A percentile compares a stretch with the other conserved stretches of the same genome.
phyloP scores from a whole-genome alignment of 1,284 basidiomycete species.

The Rhodotorula sp. region DNA sequence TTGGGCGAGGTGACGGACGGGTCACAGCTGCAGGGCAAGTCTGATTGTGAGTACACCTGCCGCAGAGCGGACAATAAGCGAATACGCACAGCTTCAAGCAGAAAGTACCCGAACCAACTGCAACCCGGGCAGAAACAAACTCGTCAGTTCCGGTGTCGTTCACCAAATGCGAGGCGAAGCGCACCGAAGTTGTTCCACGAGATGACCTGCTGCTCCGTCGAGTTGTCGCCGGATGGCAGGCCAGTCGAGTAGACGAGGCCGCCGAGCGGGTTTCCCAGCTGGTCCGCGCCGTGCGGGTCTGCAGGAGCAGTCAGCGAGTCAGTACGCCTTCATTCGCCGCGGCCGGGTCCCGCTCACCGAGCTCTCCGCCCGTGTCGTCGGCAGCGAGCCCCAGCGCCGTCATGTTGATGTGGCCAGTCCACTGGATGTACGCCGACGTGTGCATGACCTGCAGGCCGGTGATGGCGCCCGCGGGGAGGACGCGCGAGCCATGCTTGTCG shows the following conservation, averaged over 20 bases:
- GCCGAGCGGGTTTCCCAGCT: conserved; percentile 38
- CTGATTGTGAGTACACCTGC: neutral
- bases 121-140: conserved; percentile 42
- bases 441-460: conserved; percentile 65
- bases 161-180: neutral
- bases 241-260: conserved; percentile 42
- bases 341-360: neutral
- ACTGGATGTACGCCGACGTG: conserved; percentile 65
- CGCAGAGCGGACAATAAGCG: neutral
- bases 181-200: conserved; percentile 56
- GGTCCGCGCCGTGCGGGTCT: conserved; percentile 40
- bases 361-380: conserved; percentile 62
- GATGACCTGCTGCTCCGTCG: conserved; percentile 12
- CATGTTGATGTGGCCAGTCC: conserved; percentile 65
- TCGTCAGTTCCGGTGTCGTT: too few relatives aligned
- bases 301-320: neutral
- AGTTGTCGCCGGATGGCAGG: conserved; percentile 50
- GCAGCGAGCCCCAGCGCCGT: conserved; percentile 57
- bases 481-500: conserved; percentile 64
- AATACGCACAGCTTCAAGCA: conserved; percentile 61
- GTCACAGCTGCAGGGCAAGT: conserved; percentile 48
- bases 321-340: too few relatives aligned
- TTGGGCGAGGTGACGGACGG: conserved; percentile 56
- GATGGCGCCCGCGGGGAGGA: conserved; percentile 64
- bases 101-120: conserved; percentile 63